Base-by-base conservation (phyloP, 2,329 filamentous ascomycete genomes). In the Paraconiothyrium sp. region DNA sequence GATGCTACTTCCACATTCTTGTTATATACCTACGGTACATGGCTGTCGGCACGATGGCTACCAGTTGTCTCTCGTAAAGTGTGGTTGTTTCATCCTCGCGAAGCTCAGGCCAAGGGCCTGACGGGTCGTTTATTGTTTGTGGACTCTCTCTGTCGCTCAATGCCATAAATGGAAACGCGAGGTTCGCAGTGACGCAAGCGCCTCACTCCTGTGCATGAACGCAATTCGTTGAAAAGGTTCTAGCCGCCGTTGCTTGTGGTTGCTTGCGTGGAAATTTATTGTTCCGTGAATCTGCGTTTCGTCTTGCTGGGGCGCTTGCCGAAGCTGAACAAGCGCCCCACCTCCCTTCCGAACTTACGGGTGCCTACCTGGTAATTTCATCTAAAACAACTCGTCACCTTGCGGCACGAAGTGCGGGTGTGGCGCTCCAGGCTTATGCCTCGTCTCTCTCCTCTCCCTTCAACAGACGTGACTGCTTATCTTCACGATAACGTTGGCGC, bases 291-390 rank as follows among this genome's bases (percentile, higher is more conserved):
- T 41, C 41, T 55, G 39, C 47, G 52, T 55, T 47, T 55, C 52
- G 37, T n/a, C 39, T 35, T 47, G 52, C 52, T 55, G 52, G 52
- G 39, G 41, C 52, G 11, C 52, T 46, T 55, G 41, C 16, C 24
- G 41, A 9, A 8, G 5, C 35, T 55, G 30, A 41, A 27, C 30
- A 55, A 55, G 39, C 27, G 52, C n/a, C 52, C 22, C 49, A 27
- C 11, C 30, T 30, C 27, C 6, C 27, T 30, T 30, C 27, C 27
- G 27, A 30, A 4, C 6, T 6, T 30, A 30, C 27, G 27, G 20
- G 20, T 20, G 20, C 20, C 20, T 20, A 20, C 1, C 20, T 30
- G 27, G 27, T 30, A 30, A 30, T 6, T 6, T 30, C 27, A 30
- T 30, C 27, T 4, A 30, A 30, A 30, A 44, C 32, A 20, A 11